A percentile compares a stretch with the other conserved stretches of the same genome.
Evolutionary conservation across 768 basidiomycete genomes (phyloP).

Genomic region (Gloeopeniophorella convolvens): DNA sequence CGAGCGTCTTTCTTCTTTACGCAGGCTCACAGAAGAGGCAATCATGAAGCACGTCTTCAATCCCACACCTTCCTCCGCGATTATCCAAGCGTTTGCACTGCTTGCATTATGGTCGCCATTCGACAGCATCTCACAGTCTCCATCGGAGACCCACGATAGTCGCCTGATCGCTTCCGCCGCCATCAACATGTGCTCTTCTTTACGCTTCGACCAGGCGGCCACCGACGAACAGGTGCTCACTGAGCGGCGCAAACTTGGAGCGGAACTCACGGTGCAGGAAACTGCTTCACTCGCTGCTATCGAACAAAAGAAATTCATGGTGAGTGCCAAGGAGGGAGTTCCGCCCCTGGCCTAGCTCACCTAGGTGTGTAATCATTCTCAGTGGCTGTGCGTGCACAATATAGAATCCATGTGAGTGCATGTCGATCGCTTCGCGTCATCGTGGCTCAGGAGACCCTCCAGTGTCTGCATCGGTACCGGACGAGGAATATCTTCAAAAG

Average conservation of each 20-base stretch:
- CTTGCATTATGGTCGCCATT: slow-evolving; percentile 41
- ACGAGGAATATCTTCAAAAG: slow-evolving; percentile 14
- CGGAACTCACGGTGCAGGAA: slow-evolving; percentile 6
- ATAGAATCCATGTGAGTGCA: slow-evolving; percentile 17
- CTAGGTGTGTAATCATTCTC: not conserved
- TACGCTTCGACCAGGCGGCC: slow-evolving; percentile 28
- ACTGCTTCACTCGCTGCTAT: not conserved
- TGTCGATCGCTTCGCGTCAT: not conserved
- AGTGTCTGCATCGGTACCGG: slow-evolving; percentile 21
- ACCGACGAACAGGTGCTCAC: slow-evolving; percentile 8
- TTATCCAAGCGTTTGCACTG: slow-evolving; percentile 36
- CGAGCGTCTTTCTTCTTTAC: slow-evolving; percentile 35
- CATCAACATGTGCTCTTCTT: slow-evolving; percentile 41
- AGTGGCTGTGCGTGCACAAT: slow-evolving; percentile 20
- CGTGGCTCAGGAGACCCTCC: not conserved
- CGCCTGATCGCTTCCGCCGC: slow-evolving; percentile 37
- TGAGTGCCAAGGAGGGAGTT: not conserved
- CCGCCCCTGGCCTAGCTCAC: not conserved
- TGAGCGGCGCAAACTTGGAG: slow-evolving; percentile 8
- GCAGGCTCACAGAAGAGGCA: slow-evolving; percentile 36
- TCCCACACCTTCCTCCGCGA: slow-evolving; percentile 36
- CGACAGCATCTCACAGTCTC: slow-evolving; percentile 24
- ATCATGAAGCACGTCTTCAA: slow-evolving; percentile 37
- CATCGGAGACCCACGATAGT: slow-evolving; percentile 32
- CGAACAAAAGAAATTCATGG: slow-evolving; percentile 5